Evolutionary conservation across 306 rosid genomes (phyloP).

Genomic region (Fragaria iinumae): DNA sequence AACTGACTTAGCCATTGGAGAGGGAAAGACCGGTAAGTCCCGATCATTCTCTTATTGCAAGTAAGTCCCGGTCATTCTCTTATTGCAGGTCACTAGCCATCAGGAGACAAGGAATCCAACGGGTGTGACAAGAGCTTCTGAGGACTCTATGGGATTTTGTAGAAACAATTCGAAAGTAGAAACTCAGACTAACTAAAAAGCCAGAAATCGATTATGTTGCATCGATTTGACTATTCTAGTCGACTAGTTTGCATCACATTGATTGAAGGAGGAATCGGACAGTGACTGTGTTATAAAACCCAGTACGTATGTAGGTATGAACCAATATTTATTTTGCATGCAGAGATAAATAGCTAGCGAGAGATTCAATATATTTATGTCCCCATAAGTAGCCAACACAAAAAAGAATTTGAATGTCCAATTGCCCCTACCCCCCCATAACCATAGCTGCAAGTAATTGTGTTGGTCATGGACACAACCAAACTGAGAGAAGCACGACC

Average conservation of each 20-base stretch:
- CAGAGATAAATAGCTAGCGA: neutral
- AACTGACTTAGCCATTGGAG: too few relatives aligned
- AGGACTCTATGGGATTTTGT: too few relatives aligned
- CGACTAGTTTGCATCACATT: neutral
- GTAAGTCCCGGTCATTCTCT: too few relatives aligned
- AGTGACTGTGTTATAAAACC: neutral
- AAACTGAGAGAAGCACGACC: neutral
- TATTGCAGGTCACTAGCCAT: too few relatives aligned
- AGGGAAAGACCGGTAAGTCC: too few relatives aligned
- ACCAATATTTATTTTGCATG: neutral
- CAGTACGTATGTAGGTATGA: neutral
- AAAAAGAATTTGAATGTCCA: neutral
- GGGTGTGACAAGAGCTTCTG: too few relatives aligned
- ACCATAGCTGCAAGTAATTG: neutral
- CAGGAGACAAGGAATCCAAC: too few relatives aligned
- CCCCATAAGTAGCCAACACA: neutral
- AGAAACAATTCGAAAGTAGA: neutral
- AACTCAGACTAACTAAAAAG: neutral
- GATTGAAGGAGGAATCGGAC: neutral
- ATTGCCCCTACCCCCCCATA: neutral
- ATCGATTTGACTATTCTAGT: neutral
- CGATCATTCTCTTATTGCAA: too few relatives aligned
- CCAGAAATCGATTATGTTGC: neutral
- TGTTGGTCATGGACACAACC: neutral
- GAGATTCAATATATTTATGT: neutral